Percentiles rank a stretch among this genome's conserved stretches.
phyloP scores from a whole-genome alignment of 495 filamentous ascomycete species.

The Hyaloscypha finlandica region DNA sequence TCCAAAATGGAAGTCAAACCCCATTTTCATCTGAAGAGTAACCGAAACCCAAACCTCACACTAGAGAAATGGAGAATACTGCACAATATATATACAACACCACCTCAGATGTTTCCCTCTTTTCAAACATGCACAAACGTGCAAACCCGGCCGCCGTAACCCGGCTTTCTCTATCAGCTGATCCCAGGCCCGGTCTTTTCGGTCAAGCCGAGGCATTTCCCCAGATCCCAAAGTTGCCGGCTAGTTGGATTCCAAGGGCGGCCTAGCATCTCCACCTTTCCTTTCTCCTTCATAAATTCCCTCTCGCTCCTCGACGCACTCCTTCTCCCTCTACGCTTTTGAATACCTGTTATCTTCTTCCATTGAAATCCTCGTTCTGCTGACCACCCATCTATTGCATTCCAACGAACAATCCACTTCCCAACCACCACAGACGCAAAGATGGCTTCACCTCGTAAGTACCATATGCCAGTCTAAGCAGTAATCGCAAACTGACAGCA shows the following conservation, averaged over 20 bases:
- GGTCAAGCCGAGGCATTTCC: slow-evolving; percentile 29
- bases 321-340: slow-evolving; percentile 19
- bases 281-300: slow-evolving; percentile 17
- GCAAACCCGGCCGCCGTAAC: background rate
- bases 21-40: background rate
- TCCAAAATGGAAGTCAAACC: no score
- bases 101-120: background rate
- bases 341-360: background rate
- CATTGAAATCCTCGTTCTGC: slow-evolving; percentile 16
- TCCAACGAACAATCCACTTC: slow-evolving; percentile 3
- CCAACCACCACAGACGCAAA: slow-evolving; percentile 35
- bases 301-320: background rate
- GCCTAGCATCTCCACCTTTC: slow-evolving; percentile 14
- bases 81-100: no score
- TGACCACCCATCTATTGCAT: slow-evolving; percentile 16
- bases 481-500: slow-evolving; percentile 31
- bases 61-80: no score
- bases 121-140: background rate
- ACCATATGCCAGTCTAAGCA: slow-evolving; percentile 25
- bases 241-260: background rate
- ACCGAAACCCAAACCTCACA: background rate
- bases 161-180: slow-evolving; percentile 1
- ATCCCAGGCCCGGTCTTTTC: background rate
- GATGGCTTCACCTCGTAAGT: slow-evolving; percentile 85
- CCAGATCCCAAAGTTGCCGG: slow-evolving; percentile 12